Conservation (phyloP, 1,284 basidiomycete genomes). For the Ceratobasidium sp. region DNA sequence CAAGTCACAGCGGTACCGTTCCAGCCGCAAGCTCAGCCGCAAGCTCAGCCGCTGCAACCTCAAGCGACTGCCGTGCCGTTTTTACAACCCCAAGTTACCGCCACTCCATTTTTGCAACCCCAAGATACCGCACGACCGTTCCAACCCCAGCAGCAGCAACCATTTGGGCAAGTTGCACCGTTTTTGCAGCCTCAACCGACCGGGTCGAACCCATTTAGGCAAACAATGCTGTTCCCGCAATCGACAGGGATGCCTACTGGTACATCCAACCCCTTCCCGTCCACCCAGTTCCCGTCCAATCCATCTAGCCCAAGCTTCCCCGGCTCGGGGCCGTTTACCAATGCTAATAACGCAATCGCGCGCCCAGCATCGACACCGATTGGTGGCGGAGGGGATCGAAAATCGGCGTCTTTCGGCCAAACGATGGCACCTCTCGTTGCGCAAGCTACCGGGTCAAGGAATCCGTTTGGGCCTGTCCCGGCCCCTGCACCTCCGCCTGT, state of each 20-base stretch:
- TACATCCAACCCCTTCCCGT: slow-evolving; percentile 50
- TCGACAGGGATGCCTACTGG: slow-evolving; percentile 61
- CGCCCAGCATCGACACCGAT: slow-evolving; percentile 78
- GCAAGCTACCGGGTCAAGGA: slow-evolving; percentile 93
- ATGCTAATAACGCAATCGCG: slow-evolving; percentile 49
- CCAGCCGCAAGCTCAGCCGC: slow-evolving; percentile 42
- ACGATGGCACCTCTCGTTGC: slow-evolving; percentile 70
- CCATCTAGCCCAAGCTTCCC: slow-evolving; percentile 40
- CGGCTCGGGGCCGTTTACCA: slow-evolving; percentile 28
- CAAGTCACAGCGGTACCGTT: slow-evolving; percentile 46
- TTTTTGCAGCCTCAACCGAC: slow-evolving; percentile 55
- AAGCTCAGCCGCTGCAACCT: slow-evolving; percentile 49
- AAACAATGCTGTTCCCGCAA: slow-evolving; percentile 62
- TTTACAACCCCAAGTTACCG: slow-evolving; percentile 52
- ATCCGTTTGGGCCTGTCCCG: slow-evolving; percentile 89
- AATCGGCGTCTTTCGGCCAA: slow-evolving; percentile 53
- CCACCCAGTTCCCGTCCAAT: slow-evolving; percentile 49
- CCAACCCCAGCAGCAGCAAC: slow-evolving; percentile 56
- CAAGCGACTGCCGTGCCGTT: slow-evolving; percentile 52
- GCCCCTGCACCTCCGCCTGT: slow-evolving; percentile 72
- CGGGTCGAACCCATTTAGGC: slow-evolving; percentile 63
- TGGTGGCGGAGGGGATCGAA: slow-evolving; percentile 54
- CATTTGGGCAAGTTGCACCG: slow-evolving; percentile 55
- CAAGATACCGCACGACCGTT: slow-evolving; percentile 58
- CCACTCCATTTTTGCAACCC: slow-evolving; percentile 54